Evolutionary conservation across 805 yeast genomes (phyloP).

Genomic region (Metschnikowia proteae): DNA sequence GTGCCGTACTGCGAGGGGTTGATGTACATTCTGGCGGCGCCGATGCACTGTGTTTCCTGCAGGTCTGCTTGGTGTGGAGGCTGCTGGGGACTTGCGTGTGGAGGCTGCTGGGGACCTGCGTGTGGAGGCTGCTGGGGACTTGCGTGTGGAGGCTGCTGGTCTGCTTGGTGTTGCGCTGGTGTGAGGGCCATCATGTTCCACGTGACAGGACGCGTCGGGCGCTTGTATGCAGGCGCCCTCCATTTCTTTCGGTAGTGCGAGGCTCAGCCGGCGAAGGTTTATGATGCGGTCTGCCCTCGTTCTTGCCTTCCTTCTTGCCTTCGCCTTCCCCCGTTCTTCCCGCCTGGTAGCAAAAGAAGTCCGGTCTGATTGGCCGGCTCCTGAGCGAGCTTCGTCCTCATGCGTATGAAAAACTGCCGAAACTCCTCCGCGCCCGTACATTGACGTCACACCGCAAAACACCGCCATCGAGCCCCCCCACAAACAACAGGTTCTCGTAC

Average conservation of each 20-base stretch:
- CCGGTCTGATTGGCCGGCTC: no score
- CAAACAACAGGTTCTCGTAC: conserved; percentile 28
- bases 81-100: not conserved
- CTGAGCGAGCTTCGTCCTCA: not conserved
- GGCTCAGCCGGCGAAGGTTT: no score
- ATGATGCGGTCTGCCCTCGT: no score
- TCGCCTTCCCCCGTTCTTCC: no score
- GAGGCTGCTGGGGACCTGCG: not conserved
- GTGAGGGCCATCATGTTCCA: conserved; percentile 5
- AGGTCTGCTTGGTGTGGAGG: not conserved
- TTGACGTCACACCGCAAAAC: conserved; percentile 68
- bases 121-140: not conserved
- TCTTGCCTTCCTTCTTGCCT: no score
- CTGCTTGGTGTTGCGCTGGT: not conserved
- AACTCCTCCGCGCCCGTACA: conserved; percentile 57
- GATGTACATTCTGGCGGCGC: conserved; percentile 56
- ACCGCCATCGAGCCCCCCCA: conserved; percentile 55
- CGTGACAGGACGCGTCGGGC: conserved; percentile 3
- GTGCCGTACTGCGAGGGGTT: conserved; percentile 62
- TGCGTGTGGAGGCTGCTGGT: not conserved
- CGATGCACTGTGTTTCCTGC: not conserved
- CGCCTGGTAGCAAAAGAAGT: no score
- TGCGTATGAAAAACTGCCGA: conserved; percentile 48
- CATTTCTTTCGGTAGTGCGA: not conserved
- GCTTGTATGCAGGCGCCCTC: not conserved